Evolutionary conservation across 2,329 filamentous ascomycete genomes (phyloP), one percentile per base, ranked within the genome.

Genomic region (Fusarium protoensiforme): DNA sequence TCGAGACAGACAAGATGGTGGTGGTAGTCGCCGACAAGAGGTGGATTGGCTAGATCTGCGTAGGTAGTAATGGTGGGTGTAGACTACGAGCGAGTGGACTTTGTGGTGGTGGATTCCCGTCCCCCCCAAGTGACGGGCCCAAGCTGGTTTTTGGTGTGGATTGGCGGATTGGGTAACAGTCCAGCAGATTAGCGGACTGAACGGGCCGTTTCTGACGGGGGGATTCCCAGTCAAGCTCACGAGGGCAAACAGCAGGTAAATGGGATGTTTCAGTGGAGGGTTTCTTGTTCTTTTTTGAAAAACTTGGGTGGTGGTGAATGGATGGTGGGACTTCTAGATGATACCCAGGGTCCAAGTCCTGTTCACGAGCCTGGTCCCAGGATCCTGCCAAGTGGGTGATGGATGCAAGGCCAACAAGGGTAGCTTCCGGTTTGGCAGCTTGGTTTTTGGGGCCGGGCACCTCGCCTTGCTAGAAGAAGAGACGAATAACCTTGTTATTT

Each of bases 391-490:
- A 53, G 62, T 64, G 59, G 68, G 60, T 62, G 71, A 74, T 68
- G 64, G 67, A 74, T 62, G 33, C 59, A 61, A 46, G 43, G 43
- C 70, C 69, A 69, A 31, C 69, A 73, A 75, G 63, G 63, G 61
- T 68, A 54, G 53, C 61, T 67, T 62, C 72, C 65, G 58, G 65
- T 69, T 69, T 74, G 71, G 68, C 68, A 74, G 68, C 71, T 72
- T 72, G 54, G 24, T n/a, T 51, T 31, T 53, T 39, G 8, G 33
- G 33, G 16, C 48, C 31, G n/a, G 27, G 43, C 9, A 56, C 51
- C 27, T 64, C 27, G 27, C 27, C 39, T 38, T 36, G 54, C 24
- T 29, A n/a, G 27, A 51, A 51, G 31, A 48, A 59, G 56, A 43
- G 63, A 65, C 39, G 39, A 58, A 64, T 64, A 59, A 57, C 27